Evolutionary conservation across 441 rosid species (phyloP), one percentile per base, ranked within the genome.

Genomic region (Melianthus villosus): DNA sequence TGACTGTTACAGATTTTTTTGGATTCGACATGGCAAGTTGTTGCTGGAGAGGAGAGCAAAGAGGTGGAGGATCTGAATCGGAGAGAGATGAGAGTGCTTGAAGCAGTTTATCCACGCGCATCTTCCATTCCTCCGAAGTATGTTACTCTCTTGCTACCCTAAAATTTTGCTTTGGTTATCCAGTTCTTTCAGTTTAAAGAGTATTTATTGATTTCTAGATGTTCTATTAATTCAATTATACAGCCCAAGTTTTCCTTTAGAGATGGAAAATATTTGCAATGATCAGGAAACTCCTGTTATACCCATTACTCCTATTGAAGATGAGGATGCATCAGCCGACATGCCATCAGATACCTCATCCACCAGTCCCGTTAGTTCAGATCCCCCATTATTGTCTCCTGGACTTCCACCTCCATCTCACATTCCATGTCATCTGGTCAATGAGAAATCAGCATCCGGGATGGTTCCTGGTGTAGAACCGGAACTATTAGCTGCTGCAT

Each of bases 241-340:
- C 86, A 89, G 97, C 65, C 92, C 97, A 4, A 35, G 67, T 5
- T 49, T 73, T 38, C 15, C 68, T 34, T 47, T 42, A n/a, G 87
- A 76, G 29, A 10, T 44, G 29, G 78, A 66, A 55, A 65, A 57
- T 41, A 55, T 58, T 30, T 47, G 48, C 44, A 64, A 55, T 54
- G 85, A 71, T 44, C 59, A 51, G 43, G 66, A 58, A 34, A 68
- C 73, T 37, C 46, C 65, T 34, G 47, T 56, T 18, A 68, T 84
- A 65, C 98, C 98, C 41, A 61, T 89, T 38, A 70, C 73, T 34
- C 77, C 94, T 39, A 69, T 81, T 29, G 98, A 89, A 68, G 98
- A 84, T 48, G 96, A 84, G 59, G 98, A 84, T 42, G 20, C 57
- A 22, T 20, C 41, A 5, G 19, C 46, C 3, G 95, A 74, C 31